These are phyloP conservation scores for Polyporus arcularius DNA, from an alignment of 768 basidiomycete genomes.

Conservation along the genomic window DNA sequence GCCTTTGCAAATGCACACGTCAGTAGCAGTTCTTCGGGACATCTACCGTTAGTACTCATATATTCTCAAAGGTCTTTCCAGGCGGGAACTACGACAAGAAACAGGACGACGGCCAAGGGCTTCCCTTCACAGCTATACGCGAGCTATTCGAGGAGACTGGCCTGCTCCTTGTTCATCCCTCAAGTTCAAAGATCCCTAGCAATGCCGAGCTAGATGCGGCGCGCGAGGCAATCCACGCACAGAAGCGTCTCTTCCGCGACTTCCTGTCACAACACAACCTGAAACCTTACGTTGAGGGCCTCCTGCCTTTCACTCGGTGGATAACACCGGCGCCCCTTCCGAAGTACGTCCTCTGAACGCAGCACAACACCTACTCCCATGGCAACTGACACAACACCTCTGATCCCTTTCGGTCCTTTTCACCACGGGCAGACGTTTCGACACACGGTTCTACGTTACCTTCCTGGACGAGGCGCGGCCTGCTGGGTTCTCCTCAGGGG, in stretches of 20 bases:
- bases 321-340: constrained; percentile 60
- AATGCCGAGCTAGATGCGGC: constrained; percentile 51
- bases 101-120: constrained; percentile 50
- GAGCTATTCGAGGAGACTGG: constrained; percentile 82
- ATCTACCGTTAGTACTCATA: constrained; percentile 2
- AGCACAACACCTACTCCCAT: background rate
- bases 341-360: constrained; percentile 37
- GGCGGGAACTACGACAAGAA: constrained; percentile 67
- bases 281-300: constrained; percentile 42
- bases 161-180: constrained; percentile 55
- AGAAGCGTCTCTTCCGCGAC: constrained; percentile 47
- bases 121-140: constrained; percentile 65
- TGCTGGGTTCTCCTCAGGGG: constrained; percentile 53
- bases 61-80: constrained; percentile 62
- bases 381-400: background rate
- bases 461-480: constrained; percentile 52
- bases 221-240: constrained; percentile 57
- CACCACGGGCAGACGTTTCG: constrained; percentile 54
- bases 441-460: constrained; percentile 67
- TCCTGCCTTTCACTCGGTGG: constrained; percentile 78
- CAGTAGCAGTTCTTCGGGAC: background rate
- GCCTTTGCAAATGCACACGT: constrained; percentile 68
- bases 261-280: constrained; percentile 53
- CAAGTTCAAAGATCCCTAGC: constrained; percentile 26
- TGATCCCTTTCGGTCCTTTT: background rate